Base-by-base conservation (phyloP, 2,329 filamentous ascomycete species). In the Trichoderma guizhouense region DNA sequence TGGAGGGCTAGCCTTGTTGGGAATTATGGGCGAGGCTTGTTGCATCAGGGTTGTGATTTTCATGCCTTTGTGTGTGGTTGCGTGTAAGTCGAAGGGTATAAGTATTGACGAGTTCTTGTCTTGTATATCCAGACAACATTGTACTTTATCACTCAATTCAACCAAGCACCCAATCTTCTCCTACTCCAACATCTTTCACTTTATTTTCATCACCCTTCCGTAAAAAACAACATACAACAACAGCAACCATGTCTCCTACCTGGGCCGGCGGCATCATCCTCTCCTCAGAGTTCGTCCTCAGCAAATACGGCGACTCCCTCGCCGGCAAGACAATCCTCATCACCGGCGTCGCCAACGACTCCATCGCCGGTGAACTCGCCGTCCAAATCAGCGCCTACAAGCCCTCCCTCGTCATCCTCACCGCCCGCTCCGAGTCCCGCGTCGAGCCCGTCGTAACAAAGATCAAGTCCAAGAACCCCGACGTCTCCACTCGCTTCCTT, bases 321-420 rank as follows among this genome's bases (percentile, higher is more conserved):
- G 43, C 57, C 7, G 32, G 24, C 15, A 68, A 72, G 14, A 70
- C 57, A 39, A 70, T 72, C 51, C 60, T 74, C 58, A 61, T 72
- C 34, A 72, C 73, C 18, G 69, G 73, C 53, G 73, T 72, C 18
- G 55, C 68, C 11, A 32, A 62, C 5, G 57, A 70, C 26, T 72
- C 72, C 36, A 70, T 72, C 28, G 73, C 72, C 21, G 72, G 72
- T 24, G 72, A 73, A 53, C 72, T 74, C 14, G 73, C 73, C 26
- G 51, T 72, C 26, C 72, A 72, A 26, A 62, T 74, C 28, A 73
- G 58, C 71, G 26, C 62, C 15, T 68, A 58, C 32, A 73, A 72
- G 7, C 65, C 71, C 72, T 4, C 32, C 62, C 18, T 71, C 15
- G 58, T 74, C 57, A 65, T 74, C 36, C 62, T 72, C 1, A 64